Conservation (phyloP, 306 rosid species). For the Castanea mollissima region DNA sequence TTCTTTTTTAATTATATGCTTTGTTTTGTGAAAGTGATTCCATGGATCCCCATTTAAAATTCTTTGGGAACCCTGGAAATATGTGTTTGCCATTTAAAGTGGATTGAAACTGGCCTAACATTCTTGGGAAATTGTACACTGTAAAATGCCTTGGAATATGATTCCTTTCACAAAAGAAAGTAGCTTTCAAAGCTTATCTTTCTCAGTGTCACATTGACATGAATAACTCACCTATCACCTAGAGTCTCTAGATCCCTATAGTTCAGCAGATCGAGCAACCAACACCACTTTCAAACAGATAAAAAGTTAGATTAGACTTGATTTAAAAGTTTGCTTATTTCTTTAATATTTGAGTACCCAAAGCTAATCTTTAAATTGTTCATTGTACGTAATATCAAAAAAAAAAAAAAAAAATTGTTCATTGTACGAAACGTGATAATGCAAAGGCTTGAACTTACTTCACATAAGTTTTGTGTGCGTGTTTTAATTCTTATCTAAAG, state of each 20-base stretch:
- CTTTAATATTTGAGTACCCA: too few species aligned
- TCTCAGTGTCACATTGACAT: conserved; percentile 14
- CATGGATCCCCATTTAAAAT: not conserved
- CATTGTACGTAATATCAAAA: too few species aligned
- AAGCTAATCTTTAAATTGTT: too few species aligned
- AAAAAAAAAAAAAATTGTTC: too few species aligned
- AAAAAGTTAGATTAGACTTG: not conserved
- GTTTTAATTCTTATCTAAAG: too few species aligned
- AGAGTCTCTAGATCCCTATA: not conserved
- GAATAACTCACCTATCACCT: conserved; percentile 11
- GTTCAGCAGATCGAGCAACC: conserved; percentile 1
- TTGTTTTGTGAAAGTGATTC: not conserved
- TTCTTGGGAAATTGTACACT: not conserved
- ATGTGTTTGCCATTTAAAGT: not conserved
- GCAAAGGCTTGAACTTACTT: too few species aligned
- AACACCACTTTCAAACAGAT: conserved; percentile 9
- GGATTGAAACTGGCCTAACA: conserved; percentile 15
- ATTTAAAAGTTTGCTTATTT: conserved; percentile 5
- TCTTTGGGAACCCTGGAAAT: conserved; percentile 9
- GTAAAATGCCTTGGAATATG: conserved; percentile 3
- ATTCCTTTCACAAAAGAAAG: conserved; percentile 10
- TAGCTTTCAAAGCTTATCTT: not conserved
- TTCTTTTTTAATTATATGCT: not conserved
- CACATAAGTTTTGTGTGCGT: too few species aligned
- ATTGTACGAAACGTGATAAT: too few species aligned